phyloP scores from a whole-genome alignment of 257 asterid species.

The Primulina eburnea region DNA sequence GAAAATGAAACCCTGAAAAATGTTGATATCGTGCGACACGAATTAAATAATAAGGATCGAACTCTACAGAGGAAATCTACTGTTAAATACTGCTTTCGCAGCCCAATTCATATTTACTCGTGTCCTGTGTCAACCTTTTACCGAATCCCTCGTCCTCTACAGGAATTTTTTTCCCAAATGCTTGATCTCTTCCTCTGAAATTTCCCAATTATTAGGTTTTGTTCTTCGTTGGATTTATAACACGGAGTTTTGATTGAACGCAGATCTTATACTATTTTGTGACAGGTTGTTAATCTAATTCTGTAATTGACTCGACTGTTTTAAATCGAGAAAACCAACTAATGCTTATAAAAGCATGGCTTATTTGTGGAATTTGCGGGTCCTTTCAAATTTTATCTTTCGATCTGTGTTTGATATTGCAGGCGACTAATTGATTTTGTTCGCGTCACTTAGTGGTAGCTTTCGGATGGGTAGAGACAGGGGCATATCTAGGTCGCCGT shows the following conservation, averaged over 20 bases:
- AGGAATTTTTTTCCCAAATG: neutral
- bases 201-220: slow-evolving; percentile 37
- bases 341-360: neutral
- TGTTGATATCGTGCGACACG: no score
- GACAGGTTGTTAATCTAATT: slow-evolving; percentile 20
- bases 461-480: slow-evolving; percentile 71
- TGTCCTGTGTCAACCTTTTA: neutral
- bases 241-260: slow-evolving; percentile 21
- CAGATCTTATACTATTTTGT: slow-evolving; percentile 19
- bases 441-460: slow-evolving; percentile 22
- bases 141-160: neutral
- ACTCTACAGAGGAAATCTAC: neutral
- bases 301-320: neutral
- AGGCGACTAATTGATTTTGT: slow-evolving; percentile 30
- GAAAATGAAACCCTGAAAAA: no score
- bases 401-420: slow-evolving; percentile 25
- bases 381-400: neutral
- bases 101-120: neutral
- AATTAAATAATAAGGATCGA: neutral
- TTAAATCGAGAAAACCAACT: neutral
- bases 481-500: slow-evolving; percentile 84
- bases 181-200: neutral
- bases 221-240: slow-evolving; percentile 5
- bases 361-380: neutral
- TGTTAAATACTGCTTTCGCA: neutral